Conservation (phyloP, 495 filamentous ascomycete species). For the Aspergillus egyptiacus region DNA sequence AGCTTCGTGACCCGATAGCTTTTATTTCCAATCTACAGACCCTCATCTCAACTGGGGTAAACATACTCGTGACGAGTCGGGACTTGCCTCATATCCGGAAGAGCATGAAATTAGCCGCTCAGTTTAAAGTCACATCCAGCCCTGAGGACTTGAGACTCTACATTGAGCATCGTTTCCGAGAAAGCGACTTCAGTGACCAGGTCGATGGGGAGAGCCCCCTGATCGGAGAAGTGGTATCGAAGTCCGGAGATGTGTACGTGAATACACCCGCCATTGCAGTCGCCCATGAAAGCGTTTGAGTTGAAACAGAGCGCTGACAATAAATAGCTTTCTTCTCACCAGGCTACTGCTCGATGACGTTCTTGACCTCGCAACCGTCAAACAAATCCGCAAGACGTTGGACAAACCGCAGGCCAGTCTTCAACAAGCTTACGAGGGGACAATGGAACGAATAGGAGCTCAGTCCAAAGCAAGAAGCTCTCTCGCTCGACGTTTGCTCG, state of each 20-base stretch:
- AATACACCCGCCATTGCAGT: neutral
- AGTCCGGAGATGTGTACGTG: constrained; percentile 6
- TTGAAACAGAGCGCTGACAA: neutral
- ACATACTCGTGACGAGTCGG: constrained; percentile 5
- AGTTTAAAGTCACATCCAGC: neutral
- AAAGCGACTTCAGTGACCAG: constrained; percentile 5
- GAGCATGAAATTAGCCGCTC: neutral
- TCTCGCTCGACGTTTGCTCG: constrained; percentile 8
- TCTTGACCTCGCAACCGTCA: constrained; percentile 2
- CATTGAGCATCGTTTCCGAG: constrained; percentile 2
- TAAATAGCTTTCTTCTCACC: constrained; percentile 2
- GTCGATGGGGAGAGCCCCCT: neutral
- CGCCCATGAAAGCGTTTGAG: neutral
- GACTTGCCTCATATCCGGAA: constrained; percentile 9
- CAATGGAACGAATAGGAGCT: constrained; percentile 4
- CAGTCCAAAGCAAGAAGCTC: constrained; percentile 1
- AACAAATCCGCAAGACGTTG: constrained; percentile 5
- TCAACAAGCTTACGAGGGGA: constrained; percentile 3
- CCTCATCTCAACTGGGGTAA: neutral
- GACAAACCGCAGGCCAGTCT: neutral
- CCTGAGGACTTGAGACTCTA: neutral
- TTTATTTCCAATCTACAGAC: neutral
- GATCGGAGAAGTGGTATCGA: constrained; percentile 2
- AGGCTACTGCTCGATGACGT: constrained; percentile 9
- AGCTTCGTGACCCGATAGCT: neutral